Conservation (phyloP, 371 early-diverging fungal species). For the Parasitella parasitica region DNA sequence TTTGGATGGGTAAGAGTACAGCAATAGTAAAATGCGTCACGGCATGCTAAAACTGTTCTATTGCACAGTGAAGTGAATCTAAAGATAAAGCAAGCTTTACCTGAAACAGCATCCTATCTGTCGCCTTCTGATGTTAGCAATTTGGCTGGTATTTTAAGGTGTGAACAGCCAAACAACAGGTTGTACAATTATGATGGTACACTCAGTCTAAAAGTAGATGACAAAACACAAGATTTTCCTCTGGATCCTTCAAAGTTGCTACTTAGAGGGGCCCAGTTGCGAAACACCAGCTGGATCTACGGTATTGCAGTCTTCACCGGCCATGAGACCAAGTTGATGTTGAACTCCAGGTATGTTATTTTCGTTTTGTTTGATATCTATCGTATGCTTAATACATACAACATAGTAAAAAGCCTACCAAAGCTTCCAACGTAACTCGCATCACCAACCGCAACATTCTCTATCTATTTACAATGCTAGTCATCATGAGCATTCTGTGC, state of each 20-base stretch:
- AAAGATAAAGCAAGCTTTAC: slow-evolving; percentile 84
- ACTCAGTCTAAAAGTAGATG: slow-evolving; percentile 40
- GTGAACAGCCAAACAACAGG: slow-evolving; percentile 85
- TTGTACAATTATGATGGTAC: slow-evolving; percentile 87
- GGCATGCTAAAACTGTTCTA: not conserved
- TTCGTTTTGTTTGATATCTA: too few species aligned
- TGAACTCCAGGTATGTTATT: slow-evolving; percentile 73
- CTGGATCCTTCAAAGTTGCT: slow-evolving; percentile 79
- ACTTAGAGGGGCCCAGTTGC: slow-evolving; percentile 77
- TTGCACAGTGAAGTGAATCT: slow-evolving; percentile 82
- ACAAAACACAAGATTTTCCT: slow-evolving; percentile 56
- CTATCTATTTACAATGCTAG: slow-evolving; percentile 84
- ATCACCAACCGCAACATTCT: slow-evolving; percentile 93
- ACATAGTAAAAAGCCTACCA: slow-evolving; percentile 48
- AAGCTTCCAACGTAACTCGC: slow-evolving; percentile 69
- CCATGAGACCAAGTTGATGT: slow-evolving; percentile 88
- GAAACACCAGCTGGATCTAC: slow-evolving; percentile 86
- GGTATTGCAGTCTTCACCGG: slow-evolving; percentile 85
- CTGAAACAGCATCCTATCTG: slow-evolving; percentile 68
- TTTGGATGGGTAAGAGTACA: slow-evolving; percentile 85
- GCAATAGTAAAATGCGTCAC: not conserved
- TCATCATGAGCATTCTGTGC: slow-evolving; percentile 82
- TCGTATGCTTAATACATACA: too few species aligned
- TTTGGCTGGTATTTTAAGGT: slow-evolving; percentile 63
- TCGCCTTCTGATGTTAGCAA: slow-evolving; percentile 55